These are phyloP conservation scores for Leccinum olivaceopallidum DNA, from an alignment of 768 basidiomycete genomes.

Conservation along the genomic window DNA sequence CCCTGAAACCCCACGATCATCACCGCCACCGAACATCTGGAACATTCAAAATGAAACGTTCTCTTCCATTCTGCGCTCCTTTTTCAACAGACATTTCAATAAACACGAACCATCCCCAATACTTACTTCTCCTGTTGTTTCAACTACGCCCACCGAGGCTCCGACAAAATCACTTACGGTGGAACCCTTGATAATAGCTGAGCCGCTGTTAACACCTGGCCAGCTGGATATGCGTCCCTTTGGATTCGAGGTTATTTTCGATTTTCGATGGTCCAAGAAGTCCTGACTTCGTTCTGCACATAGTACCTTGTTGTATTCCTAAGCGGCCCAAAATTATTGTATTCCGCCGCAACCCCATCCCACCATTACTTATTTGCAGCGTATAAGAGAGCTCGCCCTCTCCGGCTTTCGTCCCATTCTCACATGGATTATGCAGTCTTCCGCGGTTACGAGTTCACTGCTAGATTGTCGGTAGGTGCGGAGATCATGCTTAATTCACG, in stretches of 20 bases:
- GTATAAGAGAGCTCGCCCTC: neutral
- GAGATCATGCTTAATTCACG: neutral
- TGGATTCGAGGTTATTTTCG: slow-evolving; percentile 71
- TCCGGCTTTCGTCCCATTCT: neutral
- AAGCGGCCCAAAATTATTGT: slow-evolving; percentile 15
- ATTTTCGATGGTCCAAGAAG: slow-evolving; percentile 63
- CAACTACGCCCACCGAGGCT: slow-evolving; percentile 7
- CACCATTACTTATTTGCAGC: neutral
- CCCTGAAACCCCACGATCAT: slow-evolving; percentile 16
- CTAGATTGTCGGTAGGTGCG: neutral
- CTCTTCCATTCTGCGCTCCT: slow-evolving; percentile 24
- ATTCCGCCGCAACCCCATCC: slow-evolving; percentile 5
- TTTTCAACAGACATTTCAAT: slow-evolving; percentile 21
- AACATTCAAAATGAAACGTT: slow-evolving; percentile 21
- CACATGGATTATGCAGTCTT: slow-evolving; percentile 1
- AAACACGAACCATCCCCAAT: slow-evolving; percentile 2
- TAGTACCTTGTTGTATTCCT: slow-evolving; percentile 23
- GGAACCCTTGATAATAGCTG: slow-evolving; percentile 17
- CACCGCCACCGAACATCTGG: slow-evolving; percentile 5
- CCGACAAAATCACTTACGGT: slow-evolving; percentile 2
- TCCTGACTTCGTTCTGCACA: slow-evolving; percentile 17
- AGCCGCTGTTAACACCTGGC: slow-evolving; percentile 35
- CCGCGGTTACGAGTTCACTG: neutral
- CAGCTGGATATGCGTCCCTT: slow-evolving; percentile 74
- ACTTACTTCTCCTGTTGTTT: neutral